phyloP scores from a whole-genome alignment of 371 early-diverging fungal species.

The Dinochytrium kinnereticum region DNA sequence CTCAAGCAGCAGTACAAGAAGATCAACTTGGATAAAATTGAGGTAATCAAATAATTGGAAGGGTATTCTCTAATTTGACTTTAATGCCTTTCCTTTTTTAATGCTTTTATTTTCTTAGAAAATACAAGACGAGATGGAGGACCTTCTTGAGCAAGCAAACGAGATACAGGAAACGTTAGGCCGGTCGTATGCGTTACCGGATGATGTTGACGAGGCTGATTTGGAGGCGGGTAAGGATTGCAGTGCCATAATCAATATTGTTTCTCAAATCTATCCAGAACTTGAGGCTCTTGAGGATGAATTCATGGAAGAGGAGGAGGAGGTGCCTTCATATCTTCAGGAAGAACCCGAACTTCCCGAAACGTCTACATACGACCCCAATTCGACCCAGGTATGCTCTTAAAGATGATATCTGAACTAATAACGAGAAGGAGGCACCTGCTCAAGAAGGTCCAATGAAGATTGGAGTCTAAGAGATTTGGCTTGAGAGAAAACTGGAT shows the following conservation, averaged over 20 bases:
- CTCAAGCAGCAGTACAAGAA: conserved; percentile 94
- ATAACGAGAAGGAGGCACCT: neutral
- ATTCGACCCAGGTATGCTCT: neutral
- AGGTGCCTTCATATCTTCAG: conserved; percentile 63
- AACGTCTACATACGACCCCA: conserved; percentile 32
- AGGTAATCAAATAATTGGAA: conserved; percentile 57
- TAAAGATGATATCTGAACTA: too few relatives aligned
- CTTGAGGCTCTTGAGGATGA: conserved; percentile 95
- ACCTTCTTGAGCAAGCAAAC: conserved; percentile 91
- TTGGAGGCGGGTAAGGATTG: conserved; percentile 86
- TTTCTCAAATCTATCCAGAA: too few relatives aligned
- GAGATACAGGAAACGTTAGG: conserved; percentile 94
- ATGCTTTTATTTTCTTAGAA: conserved; percentile 54
- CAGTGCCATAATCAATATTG: too few relatives aligned
- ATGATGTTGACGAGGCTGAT: conserved; percentile 95
- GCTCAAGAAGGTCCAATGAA: neutral
- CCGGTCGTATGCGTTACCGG: conserved; percentile 88
- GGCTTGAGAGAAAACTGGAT: too few relatives aligned
- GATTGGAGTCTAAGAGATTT: neutral
- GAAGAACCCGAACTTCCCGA: conserved; percentile 48
- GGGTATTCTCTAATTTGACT: neutral
- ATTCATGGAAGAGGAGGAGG: conserved; percentile 79
- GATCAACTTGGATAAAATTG: conserved; percentile 90
- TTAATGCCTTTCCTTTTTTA: neutral
- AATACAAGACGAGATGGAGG: conserved; percentile 97